Base-by-base conservation (phyloP, 1,284 basidiomycete genomes). In the Apiotrichum laibachii region DNA sequence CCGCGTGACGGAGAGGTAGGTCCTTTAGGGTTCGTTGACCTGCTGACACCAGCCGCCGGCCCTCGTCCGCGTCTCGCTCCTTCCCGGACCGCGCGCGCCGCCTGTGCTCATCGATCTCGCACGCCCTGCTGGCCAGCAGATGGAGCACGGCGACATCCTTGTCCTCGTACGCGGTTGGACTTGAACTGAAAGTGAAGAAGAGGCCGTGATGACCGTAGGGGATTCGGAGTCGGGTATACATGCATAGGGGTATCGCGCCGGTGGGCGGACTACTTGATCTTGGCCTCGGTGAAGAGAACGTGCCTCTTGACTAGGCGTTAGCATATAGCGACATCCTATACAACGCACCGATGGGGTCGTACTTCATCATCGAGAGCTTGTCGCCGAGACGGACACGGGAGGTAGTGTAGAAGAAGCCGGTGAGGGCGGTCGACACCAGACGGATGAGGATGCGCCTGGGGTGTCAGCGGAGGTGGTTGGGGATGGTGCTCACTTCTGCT, bases 391-490 rank as follows among this genome's bases (percentile, higher is more conserved):
- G 83, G 50, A 87, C 78, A 22, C 90, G 83, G 65, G 86, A 83
- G 5, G 88, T 88, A 12, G 89, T 90, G 79, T 93, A 94, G 77
- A 92, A 92, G 80, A 84, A 92, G 18, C 91, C 91, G 1, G 90
- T 92, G 75, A 90, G 87, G 1, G 91, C 91, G 1, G 90, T 91
- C 16, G 90, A 93, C 56, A 93, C 86, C 66, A 94, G 82, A 52
- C 89, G 87, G 54, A 93, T 86, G 60, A 93, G 86, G 59, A 92
- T 78, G 2, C 88, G 91, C 75, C 91, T 93, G 67, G 8, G 31
- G 11, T 22, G 22, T 37, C 18, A 18, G 45, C 22, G 31, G 11
- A 13, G 5, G 35, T 57, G 21, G 21, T 12, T 31, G 19, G 33
- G 9, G 7, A 6, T 15, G 15, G 65, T 19, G 34, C 81, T 53